Evolutionary conservation across 306 rosid species (phyloP).

Genomic region (Pyrus betulifolia): DNA sequence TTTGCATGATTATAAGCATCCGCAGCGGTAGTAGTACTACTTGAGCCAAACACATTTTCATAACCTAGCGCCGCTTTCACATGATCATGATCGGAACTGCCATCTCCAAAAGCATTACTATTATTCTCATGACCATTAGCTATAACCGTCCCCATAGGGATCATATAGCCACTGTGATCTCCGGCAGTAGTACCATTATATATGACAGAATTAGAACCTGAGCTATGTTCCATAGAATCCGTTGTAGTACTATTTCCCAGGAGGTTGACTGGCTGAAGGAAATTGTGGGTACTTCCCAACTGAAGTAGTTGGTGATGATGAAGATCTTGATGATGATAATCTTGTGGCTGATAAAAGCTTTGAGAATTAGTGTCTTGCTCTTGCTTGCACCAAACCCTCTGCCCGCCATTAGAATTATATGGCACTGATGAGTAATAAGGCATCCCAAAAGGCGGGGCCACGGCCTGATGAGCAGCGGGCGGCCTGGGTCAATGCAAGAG

Average conservation of each 20-base stretch:
- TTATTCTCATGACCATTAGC: slow-evolving; percentile 1
- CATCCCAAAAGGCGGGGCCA: slow-evolving; percentile 9
- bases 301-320: slow-evolving; percentile 46
- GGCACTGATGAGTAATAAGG: slow-evolving; percentile 32
- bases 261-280: slow-evolving; percentile 38
- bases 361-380: slow-evolving; percentile 34
- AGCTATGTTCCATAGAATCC: slow-evolving; percentile 57
- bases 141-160: slow-evolving; percentile 34
- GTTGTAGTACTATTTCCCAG: slow-evolving; percentile 29
- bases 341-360: neutral
- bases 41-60: slow-evolving; percentile 35
- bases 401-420: slow-evolving; percentile 12
- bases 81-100: slow-evolving; percentile 18
- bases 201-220: slow-evolving; percentile 41
- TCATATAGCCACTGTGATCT: slow-evolving; percentile 23
- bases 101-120: neutral
- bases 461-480: neutral
- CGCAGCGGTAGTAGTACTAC: neutral
- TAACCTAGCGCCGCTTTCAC: slow-evolving; percentile 27
- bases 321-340: slow-evolving; percentile 11
- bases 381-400: slow-evolving; percentile 75
- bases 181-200: slow-evolving; percentile 11
- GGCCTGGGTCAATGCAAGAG: slow-evolving; percentile 46
- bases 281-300: slow-evolving; percentile 47
- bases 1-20: slow-evolving; percentile 36